A percentile compares a stretch with the other conserved stretches of the same genome.
phyloP scores from a whole-genome alignment of 2,329 filamentous ascomycete genomes.

The Aspergillus texensis region DNA sequence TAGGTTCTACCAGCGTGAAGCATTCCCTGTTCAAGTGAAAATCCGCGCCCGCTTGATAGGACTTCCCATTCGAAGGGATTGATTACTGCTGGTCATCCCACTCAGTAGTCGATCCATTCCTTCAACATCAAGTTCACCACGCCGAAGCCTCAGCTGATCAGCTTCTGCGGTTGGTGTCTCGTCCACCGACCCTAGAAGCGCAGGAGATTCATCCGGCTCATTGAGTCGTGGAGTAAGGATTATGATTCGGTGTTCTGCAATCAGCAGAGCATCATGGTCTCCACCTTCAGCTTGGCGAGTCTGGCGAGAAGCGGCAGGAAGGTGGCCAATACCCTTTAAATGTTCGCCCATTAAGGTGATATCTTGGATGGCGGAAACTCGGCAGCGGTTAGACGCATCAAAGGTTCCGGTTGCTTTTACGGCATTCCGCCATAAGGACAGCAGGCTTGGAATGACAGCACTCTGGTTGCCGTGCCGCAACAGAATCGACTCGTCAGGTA shows the following conservation, averaged over 20 bases:
- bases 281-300: constrained; percentile 25
- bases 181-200: constrained; percentile 15
- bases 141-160: constrained; percentile 46
- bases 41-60: constrained; percentile 41
- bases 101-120: constrained; percentile 52
- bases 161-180: constrained; percentile 27
- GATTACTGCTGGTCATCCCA: constrained; percentile 41
- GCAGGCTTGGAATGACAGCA: constrained; percentile 46
- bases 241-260: constrained; percentile 44
- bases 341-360: constrained; percentile 45
- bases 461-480: constrained; percentile 47
- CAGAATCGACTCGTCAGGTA: constrained; percentile 48
- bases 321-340: constrained; percentile 41
- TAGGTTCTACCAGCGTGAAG: neutral
- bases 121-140: constrained; percentile 49
- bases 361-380: constrained; percentile 42
- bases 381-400: constrained; percentile 42
- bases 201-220: constrained; percentile 26
- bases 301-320: constrained; percentile 33
- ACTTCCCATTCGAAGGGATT: constrained; percentile 37
- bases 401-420: constrained; percentile 41
- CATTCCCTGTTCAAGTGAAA: constrained; percentile 30
- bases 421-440: constrained; percentile 48
- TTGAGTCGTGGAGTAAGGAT: constrained; percentile 37
- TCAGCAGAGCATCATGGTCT: constrained; percentile 43